Percentiles rank a stretch among this genome's conserved stretches.
Evolutionary conservation across 2,329 filamentous ascomycete genomes (phyloP).

Genomic region (Stachybotrys elegans): DNA sequence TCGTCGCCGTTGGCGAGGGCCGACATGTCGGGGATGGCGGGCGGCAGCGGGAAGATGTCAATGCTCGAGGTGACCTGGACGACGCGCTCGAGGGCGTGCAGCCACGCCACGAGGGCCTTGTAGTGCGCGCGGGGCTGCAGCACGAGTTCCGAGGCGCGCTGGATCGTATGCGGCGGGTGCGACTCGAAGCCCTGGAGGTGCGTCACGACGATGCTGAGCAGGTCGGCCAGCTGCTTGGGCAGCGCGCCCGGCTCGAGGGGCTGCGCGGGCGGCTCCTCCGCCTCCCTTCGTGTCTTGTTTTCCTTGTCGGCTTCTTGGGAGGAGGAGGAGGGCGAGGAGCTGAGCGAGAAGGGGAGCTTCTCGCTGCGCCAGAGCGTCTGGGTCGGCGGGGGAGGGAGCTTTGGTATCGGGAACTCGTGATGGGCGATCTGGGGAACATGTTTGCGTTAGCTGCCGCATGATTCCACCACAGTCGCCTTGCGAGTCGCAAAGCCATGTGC

Average conservation of each 20-base stretch:
- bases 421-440: slow-evolving; percentile 58
- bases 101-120: slow-evolving; percentile 73
- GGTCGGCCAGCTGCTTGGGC: slow-evolving; percentile 57
- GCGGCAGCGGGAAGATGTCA: slow-evolving; percentile 77
- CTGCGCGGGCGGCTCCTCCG: slow-evolving; percentile 27
- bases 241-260: slow-evolving; percentile 40
- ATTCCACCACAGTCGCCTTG: slow-evolving; percentile 7
- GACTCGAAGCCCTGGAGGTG: slow-evolving; percentile 65
- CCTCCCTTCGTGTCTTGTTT: slow-evolving; percentile 46
- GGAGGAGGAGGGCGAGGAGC: slow-evolving; percentile 37
- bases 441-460: slow-evolving; percentile 5
- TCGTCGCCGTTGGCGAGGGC: slow-evolving; percentile 61
- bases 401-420: slow-evolving; percentile 70
- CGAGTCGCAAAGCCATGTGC: neutral
- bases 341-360: slow-evolving; percentile 38
- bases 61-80: slow-evolving; percentile 82
- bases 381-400: slow-evolving; percentile 41
- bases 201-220: slow-evolving; percentile 55
- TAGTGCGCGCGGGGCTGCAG: slow-evolving; percentile 75
- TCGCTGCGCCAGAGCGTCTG: slow-evolving; percentile 31
- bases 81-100: slow-evolving; percentile 86
- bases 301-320: slow-evolving; percentile 65
- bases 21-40: slow-evolving; percentile 54
- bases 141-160: slow-evolving; percentile 84
- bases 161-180: slow-evolving; percentile 85